Base-by-base conservation (phyloP, 2,329 filamentous ascomycete species). In the Emergomyces orientalis region DNA sequence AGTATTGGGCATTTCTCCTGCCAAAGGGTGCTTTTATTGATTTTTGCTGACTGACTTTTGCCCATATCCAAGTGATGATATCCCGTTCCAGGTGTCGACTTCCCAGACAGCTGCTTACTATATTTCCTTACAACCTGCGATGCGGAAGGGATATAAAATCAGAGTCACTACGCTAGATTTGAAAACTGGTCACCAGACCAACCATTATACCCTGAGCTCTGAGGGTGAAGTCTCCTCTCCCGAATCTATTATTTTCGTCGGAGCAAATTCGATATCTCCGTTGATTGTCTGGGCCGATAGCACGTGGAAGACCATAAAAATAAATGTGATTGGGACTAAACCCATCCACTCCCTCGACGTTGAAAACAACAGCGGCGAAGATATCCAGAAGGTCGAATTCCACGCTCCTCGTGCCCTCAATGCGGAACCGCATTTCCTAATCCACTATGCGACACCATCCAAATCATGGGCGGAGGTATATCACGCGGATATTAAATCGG, bases 381-480 rank as follows among this genome's bases (percentile, higher is more conserved):
- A 75, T 27, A 73, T 89, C 60, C 80, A 86, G 62, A 78, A 79
- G 25, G 79, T 89, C 55, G 75, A 77, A 1, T 80, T 96, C 27
- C 90, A 95, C 71, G 89, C 89, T 0, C 88, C 91, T 19, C 86
- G 86, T 67, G 81, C 88, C 62, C 77, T 85, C 37, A 88, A 89
- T 70, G 88, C 89, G 3, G 81, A 86, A 55, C 81, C 90, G 45
- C 91, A 96, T 77, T 95, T 97, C 77, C 79, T 97, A 39, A 88
- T 96, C 5, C 89, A 96, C 68, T 91, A 86, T 69, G 82, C 87
- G 69, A 90, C 90, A 0, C 80, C 80, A 43, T 79, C 79, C 2
- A 86, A 86, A 22, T 89, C 92, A 71, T 90, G 89, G 79, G 93
- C 88, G 2, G 88, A 95, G 65, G 88, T 97, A 37, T 97, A 88